Evolutionary conservation across 2,329 filamentous ascomycete genomes (phyloP).

Genomic region (Trichoderma polysporum): DNA sequence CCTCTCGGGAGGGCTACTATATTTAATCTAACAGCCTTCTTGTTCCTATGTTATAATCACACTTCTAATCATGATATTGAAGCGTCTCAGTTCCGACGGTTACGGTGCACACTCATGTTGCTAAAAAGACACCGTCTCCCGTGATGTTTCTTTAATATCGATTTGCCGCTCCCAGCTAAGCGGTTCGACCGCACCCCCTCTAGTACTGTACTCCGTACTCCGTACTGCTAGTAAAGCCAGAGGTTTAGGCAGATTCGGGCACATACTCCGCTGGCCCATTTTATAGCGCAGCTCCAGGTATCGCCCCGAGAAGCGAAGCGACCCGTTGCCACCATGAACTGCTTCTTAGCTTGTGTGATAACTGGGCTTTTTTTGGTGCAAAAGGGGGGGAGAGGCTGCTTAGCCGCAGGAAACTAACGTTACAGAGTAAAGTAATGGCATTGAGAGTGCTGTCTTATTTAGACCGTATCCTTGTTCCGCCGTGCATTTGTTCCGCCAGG

Average conservation of each 20-base stretch:
- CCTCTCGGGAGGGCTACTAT: too few relatives aligned
- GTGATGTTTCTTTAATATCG: neutral
- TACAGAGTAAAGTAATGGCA: neutral
- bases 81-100: neutral
- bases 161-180: conserved; percentile 9
- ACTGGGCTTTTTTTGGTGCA: neutral
- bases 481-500: neutral
- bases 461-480: neutral
- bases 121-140: neutral
- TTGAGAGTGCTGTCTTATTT: neutral
- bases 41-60: neutral
- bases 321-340: conserved; percentile 1
- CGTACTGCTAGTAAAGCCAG: neutral
- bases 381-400: neutral
- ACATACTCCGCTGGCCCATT: neutral
- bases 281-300: conserved; percentile 5
- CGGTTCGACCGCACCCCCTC: conserved; percentile 13
- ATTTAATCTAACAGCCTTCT: neutral
- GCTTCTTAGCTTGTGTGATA: neutral
- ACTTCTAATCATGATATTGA: neutral
- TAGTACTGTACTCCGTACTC: neutral
- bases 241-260: conserved; percentile 6
- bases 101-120: neutral
- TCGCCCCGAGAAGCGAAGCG: conserved; percentile 6
- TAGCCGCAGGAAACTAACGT: conserved; percentile 10